A percentile compares a stretch with the other conserved stretches of the same genome.
Evolutionary conservation across 208 protist genomes (phyloP).

Genomic region (Borovskyia barvae): DNA sequence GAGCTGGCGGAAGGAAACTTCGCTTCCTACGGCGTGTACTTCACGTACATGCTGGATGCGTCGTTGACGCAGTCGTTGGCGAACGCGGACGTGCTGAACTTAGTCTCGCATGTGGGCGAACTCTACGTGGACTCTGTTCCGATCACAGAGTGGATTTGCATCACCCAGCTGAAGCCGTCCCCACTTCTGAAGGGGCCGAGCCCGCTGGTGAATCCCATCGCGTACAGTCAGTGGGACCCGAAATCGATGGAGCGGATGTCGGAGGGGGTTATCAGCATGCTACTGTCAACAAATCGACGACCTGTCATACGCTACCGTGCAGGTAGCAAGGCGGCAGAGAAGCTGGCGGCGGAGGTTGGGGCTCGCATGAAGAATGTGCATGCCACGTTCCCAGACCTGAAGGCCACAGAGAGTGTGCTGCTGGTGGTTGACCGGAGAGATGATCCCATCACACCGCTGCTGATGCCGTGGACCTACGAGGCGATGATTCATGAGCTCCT

Average conservation of each 20-base stretch:
- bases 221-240: slow-evolving; percentile 69
- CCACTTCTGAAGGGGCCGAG: slow-evolving; percentile 33
- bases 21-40: slow-evolving; percentile 80
- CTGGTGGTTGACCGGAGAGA: slow-evolving; percentile 86
- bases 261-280: slow-evolving; percentile 76
- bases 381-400: slow-evolving; percentile 85
- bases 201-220: slow-evolving; percentile 71
- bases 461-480: slow-evolving; percentile 99
- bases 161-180: slow-evolving; percentile 55
- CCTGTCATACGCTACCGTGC: slow-evolving; percentile 82
- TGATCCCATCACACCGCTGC: slow-evolving; percentile 96
- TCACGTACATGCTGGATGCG: slow-evolving; percentile 91
- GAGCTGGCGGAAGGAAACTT: slow-evolving; percentile 94
- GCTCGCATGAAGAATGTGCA: slow-evolving; percentile 81
- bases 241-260: slow-evolving; percentile 63
- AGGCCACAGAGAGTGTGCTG: slow-evolving; percentile 75
- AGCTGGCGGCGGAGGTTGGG: slow-evolving; percentile 76
- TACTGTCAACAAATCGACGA: slow-evolving; percentile 85
- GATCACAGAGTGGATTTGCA: slow-evolving; percentile 80
- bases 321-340: slow-evolving; percentile 56
- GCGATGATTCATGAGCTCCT: slow-evolving; percentile 98
- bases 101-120: slow-evolving; percentile 91
- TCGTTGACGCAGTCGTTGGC: slow-evolving; percentile 91
- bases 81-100: slow-evolving; percentile 93
- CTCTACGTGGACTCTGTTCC: slow-evolving; percentile 95